Percentiles rank a stretch among this genome's conserved stretches.
phyloP scores from a whole-genome alignment of 768 basidiomycete species.

The Lactarius hatsudake region DNA sequence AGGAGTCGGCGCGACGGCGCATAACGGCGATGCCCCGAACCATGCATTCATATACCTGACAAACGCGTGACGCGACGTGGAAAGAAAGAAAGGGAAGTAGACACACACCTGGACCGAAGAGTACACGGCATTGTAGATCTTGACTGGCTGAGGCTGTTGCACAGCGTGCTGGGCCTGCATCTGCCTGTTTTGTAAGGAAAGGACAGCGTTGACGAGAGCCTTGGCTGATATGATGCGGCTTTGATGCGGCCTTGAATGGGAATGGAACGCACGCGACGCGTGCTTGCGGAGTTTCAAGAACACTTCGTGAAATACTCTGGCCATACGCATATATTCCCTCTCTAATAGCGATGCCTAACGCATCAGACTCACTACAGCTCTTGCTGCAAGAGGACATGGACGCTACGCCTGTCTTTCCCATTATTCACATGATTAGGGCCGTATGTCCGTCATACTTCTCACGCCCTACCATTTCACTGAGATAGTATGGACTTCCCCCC shows the following conservation, averaged over 20 bases:
- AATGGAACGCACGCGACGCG: conserved; percentile 19
- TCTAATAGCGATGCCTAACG: conserved; percentile 4
- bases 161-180: conserved; percentile 22
- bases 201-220: background rate
- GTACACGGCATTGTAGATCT: conserved; percentile 93
- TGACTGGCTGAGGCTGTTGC: conserved; percentile 49
- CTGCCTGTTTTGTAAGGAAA: conserved; percentile 8
- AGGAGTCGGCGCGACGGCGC: conserved; percentile 92
- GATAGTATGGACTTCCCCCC: background rate
- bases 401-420: conserved; percentile 66
- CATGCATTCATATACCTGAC: conserved; percentile 95
- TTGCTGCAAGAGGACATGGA: conserved; percentile 52
- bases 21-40: conserved; percentile 98
- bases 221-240: background rate
- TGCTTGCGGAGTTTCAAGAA: conserved; percentile 28
- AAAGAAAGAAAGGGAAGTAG: conserved; percentile 10
- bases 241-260: background rate
- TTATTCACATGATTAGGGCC: conserved; percentile 73
- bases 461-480: background rate
- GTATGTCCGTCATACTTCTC: conserved; percentile 39
- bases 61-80: conserved; percentile 28
- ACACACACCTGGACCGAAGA: conserved; percentile 75
- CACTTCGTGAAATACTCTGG: background rate
- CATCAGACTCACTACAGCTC: conserved; percentile 36
- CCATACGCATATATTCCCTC: background rate